Conservation (phyloP, 2,329 filamentous ascomycete species). For the Lachnellula cervina region DNA sequence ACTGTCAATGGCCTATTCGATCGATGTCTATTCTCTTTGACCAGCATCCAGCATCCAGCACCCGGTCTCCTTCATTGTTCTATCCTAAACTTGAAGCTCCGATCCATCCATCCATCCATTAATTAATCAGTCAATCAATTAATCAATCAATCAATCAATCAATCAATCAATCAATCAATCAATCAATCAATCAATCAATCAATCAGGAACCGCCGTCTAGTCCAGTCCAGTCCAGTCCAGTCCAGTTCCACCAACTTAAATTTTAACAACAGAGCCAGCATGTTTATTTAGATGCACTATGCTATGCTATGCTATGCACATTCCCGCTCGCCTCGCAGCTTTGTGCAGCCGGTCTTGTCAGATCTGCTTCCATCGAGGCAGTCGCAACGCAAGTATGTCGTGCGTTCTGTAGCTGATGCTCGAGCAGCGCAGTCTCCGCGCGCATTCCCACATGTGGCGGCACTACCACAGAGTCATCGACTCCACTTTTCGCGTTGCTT, state of each 20-base stretch:
- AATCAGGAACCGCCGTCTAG: no score
- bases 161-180: not conserved
- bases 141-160: not conserved
- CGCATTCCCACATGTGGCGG: conserved; percentile 1
- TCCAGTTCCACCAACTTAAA: not conserved
- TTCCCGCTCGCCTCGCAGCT: conserved; percentile 21
- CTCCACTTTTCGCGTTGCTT: not conserved
- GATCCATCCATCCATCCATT: not conserved
- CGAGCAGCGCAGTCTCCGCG: conserved; percentile 13
- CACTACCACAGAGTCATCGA: not conserved
- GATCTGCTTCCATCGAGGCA: conserved; percentile 24
- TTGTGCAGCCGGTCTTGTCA: conserved; percentile 25
- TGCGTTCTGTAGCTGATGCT: conserved; percentile 19
- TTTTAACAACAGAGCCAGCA: conserved; percentile 6
- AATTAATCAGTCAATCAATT: no score
- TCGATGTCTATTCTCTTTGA: no score
- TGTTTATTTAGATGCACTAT: conserved; percentile 9
- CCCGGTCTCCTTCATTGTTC: not conserved
- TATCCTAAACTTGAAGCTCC: not conserved
- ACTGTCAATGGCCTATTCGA: no score
- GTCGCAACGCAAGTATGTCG: conserved; percentile 23
- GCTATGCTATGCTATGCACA: conserved; percentile 13
- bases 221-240: not conserved
- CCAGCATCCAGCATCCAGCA: not conserved
- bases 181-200: not conserved